phyloP scores from a whole-genome alignment of 148 eudicot genomes.

The Amaranthus hypochondriacus region DNA sequence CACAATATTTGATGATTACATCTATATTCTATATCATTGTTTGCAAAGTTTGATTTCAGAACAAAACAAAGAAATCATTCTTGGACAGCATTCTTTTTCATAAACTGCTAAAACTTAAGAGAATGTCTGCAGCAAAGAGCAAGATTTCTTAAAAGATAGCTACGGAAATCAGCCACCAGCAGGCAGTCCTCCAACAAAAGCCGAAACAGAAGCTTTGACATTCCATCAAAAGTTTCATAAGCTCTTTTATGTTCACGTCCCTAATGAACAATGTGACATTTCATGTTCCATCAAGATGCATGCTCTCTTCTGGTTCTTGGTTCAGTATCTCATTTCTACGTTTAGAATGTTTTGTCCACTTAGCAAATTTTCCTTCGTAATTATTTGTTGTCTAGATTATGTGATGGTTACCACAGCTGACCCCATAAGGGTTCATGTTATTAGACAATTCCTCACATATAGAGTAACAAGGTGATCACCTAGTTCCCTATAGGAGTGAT shows the following conservation, averaged over 20 bases:
- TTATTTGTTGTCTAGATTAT: no score
- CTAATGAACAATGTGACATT: neutral
- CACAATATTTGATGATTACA: neutral
- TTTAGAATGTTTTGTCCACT: neutral
- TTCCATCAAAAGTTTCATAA: neutral
- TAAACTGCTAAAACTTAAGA: no score
- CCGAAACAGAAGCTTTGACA: neutral
- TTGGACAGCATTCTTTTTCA: neutral
- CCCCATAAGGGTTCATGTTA: no score
- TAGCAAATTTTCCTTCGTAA: neutral
- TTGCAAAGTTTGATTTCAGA: neutral
- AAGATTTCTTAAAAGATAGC: no score
- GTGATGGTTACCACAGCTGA: no score
- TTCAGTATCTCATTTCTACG: neutral
- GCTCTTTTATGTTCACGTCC: neutral
- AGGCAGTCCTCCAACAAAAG: neutral
- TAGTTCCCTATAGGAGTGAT: no score
- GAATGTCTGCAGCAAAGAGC: no score
- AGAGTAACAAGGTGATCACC: no score
- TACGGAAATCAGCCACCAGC: no score
- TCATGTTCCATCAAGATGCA: neutral
- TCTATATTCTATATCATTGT: neutral
- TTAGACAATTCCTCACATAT: no score
- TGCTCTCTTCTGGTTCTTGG: neutral
- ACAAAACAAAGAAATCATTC: neutral